These are phyloP conservation scores for Xerocomellus amylosporus DNA, from an alignment of 768 basidiomycete genomes.

Conservation along the genomic window DNA sequence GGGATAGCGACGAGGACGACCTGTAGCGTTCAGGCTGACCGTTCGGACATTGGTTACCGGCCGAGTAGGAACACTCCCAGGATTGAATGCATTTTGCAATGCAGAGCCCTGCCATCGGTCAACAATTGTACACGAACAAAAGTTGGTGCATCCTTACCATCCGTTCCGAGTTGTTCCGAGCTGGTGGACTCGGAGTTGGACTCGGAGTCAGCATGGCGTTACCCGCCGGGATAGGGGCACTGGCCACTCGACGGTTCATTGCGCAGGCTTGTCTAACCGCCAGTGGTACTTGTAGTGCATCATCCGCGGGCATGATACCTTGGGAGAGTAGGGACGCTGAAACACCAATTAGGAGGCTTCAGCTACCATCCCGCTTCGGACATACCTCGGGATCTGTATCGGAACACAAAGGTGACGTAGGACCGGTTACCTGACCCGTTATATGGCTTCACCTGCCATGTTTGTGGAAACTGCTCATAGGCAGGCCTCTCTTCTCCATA, in stretches of 20 bases:
- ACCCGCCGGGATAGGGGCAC: neutral
- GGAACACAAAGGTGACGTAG: conserved; percentile 66
- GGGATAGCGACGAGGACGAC: neutral
- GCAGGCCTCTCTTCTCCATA: conserved; percentile 45
- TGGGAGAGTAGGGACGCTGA: conserved; percentile 51
- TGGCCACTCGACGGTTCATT: conserved; percentile 37
- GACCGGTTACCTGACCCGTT: conserved; percentile 40
- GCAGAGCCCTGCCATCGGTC: neutral
- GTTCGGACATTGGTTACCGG: neutral
- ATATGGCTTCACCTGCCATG: conserved; percentile 54
- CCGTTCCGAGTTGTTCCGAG: neutral
- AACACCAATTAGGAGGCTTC: neutral
- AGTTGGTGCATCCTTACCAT: conserved; percentile 2
- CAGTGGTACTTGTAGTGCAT: conserved; percentile 18
- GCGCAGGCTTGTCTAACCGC: conserved; percentile 13
- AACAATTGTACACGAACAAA: neutral
- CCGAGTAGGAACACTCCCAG: neutral
- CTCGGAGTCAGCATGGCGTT: neutral
- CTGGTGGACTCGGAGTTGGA: conserved; percentile 8
- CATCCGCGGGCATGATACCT: conserved; percentile 43
- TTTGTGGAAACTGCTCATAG: conserved; percentile 42
- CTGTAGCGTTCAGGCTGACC: conserved; percentile 8
- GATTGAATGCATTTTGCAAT: neutral
- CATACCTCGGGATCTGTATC: conserved; percentile 57
- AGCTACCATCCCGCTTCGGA: neutral